Evolutionary conservation across 2,329 filamentous ascomycete genomes (phyloP), one percentile per base, ranked within the genome.

Genomic region (Diaporthe sp.): DNA sequence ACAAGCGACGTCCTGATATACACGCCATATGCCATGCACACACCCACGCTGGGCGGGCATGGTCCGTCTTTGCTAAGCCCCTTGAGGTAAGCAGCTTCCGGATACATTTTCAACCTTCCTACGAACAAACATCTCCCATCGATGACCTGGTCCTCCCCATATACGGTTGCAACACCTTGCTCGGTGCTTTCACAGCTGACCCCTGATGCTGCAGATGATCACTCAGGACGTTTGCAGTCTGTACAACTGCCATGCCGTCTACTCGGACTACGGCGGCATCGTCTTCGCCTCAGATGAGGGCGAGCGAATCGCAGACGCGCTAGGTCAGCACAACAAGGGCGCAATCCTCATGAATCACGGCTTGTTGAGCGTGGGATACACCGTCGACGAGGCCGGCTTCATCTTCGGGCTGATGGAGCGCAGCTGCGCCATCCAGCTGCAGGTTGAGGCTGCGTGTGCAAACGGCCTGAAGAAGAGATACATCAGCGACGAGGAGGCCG

Each of bases 301-400:
- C 1, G 84, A 88, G 78, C 86, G 88, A 57, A 91, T 95, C 77
- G 93, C 93, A 2, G 85, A 85, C 15, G 89, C 92, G 0, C 85
- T 95, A 1, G 93, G 93, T 0, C 75, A 79, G 37, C 82, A 86
- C 0, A 89, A 90, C 78, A 93, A 89, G 81, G 92, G 88, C 1
- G 87, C 91, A 77, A 91, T 95, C 63, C 84, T 95, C 70, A 86
- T 92, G 78, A 95, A 95, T 81, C 93, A 95, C 83, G 94, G 94
- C 0, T 84, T 95, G 49, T 83, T 95, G 70, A 94, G 92, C 0
- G 93, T 94, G 0, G 94, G 94, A 5, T 80, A 83, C 9, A 95
- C 93, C 0, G 93, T 95, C 2, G 93, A 95, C 80, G 93, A 95
- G 83, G 93, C 93, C 1, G 91, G 91, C 0, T 95, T 92, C 82